Evolutionary conservation across 805 yeast species (phyloP).

Genomic region (Kodamaea leandrae): DNA sequence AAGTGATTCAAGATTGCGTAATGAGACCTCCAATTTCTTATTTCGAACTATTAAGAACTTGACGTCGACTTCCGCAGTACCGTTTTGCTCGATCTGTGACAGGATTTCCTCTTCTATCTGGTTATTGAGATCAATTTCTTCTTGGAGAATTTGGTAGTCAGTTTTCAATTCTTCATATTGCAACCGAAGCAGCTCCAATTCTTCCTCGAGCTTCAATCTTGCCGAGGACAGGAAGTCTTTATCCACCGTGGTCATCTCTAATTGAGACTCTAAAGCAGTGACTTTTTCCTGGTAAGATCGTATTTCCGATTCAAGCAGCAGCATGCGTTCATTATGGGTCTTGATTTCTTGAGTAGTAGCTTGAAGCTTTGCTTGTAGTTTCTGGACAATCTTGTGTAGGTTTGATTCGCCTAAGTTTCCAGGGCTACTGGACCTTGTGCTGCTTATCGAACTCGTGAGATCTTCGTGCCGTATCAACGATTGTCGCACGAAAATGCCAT

Average conservation of each 20-base stretch:
- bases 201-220: slow-evolving; percentile 26
- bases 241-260: slow-evolving; percentile 41
- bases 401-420: slow-evolving; percentile 1
- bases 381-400: slow-evolving; percentile 30
- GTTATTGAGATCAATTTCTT: slow-evolving; percentile 35
- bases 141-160: slow-evolving; percentile 32
- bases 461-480: slow-evolving; percentile 18
- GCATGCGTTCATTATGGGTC: slow-evolving; percentile 18
- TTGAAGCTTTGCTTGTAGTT: slow-evolving; percentile 47
- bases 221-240: slow-evolving; percentile 40
- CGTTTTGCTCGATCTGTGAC: slow-evolving; percentile 15
- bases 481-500: slow-evolving; percentile 53
- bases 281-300: slow-evolving; percentile 1
- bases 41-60: slow-evolving; percentile 29
- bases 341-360: slow-evolving; percentile 25
- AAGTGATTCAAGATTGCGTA: slow-evolving; percentile 31
- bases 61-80: slow-evolving; percentile 18
- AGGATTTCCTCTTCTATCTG: slow-evolving; percentile 35
- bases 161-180: slow-evolving; percentile 29
- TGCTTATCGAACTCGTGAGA: not conserved
- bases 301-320: slow-evolving; percentile 15
- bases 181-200: slow-evolving; percentile 22
- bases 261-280: slow-evolving; percentile 17
- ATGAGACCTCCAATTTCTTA: slow-evolving; percentile 40
- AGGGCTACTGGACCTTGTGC: slow-evolving; percentile 2